Base-by-base conservation (phyloP, 768 basidiomycete species). In the Trametes maxima region DNA sequence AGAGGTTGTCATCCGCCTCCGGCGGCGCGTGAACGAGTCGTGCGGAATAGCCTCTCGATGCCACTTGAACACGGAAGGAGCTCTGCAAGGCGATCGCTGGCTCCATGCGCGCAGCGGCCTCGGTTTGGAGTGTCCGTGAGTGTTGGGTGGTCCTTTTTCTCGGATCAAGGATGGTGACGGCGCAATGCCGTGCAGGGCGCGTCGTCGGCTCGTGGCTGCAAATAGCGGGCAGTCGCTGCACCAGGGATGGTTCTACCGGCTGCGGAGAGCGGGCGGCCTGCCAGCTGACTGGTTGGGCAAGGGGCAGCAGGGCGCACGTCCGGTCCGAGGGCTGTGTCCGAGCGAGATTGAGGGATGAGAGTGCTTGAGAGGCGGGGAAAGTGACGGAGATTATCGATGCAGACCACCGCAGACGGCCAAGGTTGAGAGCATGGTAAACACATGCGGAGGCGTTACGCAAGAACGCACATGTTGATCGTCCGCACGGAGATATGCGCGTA, bases 361-460 rank as follows among this genome's bases (percentile, higher is more conserved):
- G 42, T 10, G 19, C 43, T 28, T 21, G 33, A 7, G 45, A 49
- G 12, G 28, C 37, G 44, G 43, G 24, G 40, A 39, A 36, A 25
- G 25, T 3, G 48, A 51, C 60, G 61, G 61, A 62, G 61, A 57
- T 62, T 36, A 57, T 57, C 55, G 55, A 57, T 53, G 37, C 22
- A 40, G 11, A 12, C 5, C 45, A 33, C 28, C 28, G 28, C 28
- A 33, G 39, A 40, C 14, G 39, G 45, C 14, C 19, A 19, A 22
- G 21, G 16, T 24, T 36, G 40, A 35, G 28, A 19, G 46, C 47
- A 56, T 50, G 62, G 52, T 36, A 59, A 59, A 59, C 62, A 58
- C 62, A 63, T 63, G 61, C 46, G 47, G 14, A 12, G 40, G 21
- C 2, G 24, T 33, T 54, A 35, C 45, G 59, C 56, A 25, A 49